Evolutionary conservation across 345 rosid genomes (phyloP), one percentile per base, ranked within the genome.

Genomic region (Punica granatum): DNA sequence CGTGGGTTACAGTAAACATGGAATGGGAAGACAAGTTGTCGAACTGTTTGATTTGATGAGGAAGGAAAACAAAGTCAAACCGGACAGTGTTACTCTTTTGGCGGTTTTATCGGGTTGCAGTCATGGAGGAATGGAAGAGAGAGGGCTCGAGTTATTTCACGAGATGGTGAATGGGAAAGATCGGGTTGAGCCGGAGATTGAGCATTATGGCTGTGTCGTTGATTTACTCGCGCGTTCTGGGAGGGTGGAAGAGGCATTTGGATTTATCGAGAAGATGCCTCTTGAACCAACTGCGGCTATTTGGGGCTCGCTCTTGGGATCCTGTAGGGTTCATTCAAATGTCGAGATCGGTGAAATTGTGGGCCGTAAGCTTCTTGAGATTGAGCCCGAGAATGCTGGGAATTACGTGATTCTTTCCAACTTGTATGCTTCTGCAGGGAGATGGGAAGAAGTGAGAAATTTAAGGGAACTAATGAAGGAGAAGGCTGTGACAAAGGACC

Each of bases 191-290:
- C 86, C 92, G 30, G 84, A 84, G 73, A 81, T 75, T 44, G 90
- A 75, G 77, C 98, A 90, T 80, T 93, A 90, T 37, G 97, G 96
- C 16, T 90, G 96, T 43, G 76, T 87, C 44, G 89, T 87, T 71
- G 97, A 90, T 80, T 75, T 93, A 89, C 88, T 89, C 51, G 97
- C 92, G 35, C 98, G 98, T 70, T 82, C 94, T 70, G 97, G 94
- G 62, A 79, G 80, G 74, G 78, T 89, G 26, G 77, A 85, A 72
- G 90, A 87, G 76, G 92, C 94, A 33, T 79, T 81, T 72, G 73
- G 76, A 37, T 86, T 90, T 54, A 60, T 83, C 16, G 78, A 84
- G 70, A 72, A 64, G 65, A 89, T 90, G 96, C 91, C 97, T 46
- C 82, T 74, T 30, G 79, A 82, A 64, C 92, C 98, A 60, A 90